Evolutionary conservation across 768 basidiomycete genomes (phyloP).

Genomic region (Boletus vermiculosoides): DNA sequence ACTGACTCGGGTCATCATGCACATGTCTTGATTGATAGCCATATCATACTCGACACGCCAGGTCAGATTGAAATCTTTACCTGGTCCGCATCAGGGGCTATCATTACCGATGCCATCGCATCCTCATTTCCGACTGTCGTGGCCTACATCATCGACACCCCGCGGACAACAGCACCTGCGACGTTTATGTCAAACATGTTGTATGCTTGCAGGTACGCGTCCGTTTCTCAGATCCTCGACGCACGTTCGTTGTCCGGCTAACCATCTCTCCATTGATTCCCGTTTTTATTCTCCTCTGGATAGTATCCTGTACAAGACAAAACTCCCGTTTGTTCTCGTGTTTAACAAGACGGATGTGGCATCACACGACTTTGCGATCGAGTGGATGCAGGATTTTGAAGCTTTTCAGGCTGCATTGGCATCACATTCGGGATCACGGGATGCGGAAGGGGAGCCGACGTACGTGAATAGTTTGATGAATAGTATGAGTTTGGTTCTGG

Average conservation of each 20-base stretch:
- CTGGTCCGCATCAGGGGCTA: conserved; percentile 98
- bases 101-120: conserved; percentile 96
- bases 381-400: conserved; percentile 99
- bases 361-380: conserved; percentile 85
- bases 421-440: conserved; percentile 60
- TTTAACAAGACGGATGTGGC: conserved; percentile 99
- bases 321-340: conserved; percentile 93
- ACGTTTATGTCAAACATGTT: conserved; percentile 99
- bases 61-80: conserved; percentile 99
- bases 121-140: conserved; percentile 91
- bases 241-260: not conserved
- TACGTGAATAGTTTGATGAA: conserved; percentile 99
- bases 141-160: conserved; percentile 97
- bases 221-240: not conserved
- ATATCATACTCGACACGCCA: conserved; percentile 94
- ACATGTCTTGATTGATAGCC: conserved; percentile 47
- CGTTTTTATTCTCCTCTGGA: conserved; percentile 29
- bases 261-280: not conserved
- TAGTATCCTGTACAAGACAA: conserved; percentile 97
- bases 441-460: conserved; percentile 86
- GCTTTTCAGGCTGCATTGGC: conserved; percentile 87
- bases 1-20: not conserved
- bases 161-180: conserved; percentile 88
- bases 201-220: conserved; percentile 85
- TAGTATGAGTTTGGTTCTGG: conserved; percentile 96